Evolutionary conservation across 129 eudicot species (phyloP).

Genomic region (Flaveria bidentis): DNA sequence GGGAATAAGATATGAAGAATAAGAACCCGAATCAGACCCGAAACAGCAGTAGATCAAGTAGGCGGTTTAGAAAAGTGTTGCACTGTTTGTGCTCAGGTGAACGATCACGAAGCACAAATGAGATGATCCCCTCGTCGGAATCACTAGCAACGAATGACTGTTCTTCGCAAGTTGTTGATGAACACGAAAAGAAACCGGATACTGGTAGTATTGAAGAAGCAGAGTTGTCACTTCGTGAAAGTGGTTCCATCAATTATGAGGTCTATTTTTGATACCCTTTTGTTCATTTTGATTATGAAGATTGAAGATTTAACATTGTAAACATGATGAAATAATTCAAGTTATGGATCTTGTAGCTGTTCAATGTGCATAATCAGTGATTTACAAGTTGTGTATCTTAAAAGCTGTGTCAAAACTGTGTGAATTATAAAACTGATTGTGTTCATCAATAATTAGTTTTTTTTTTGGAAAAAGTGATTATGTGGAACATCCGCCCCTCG

Average conservation of each 20-base stretch:
- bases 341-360: neutral
- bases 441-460: neutral
- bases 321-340: conserved; percentile 10
- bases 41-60: conserved; percentile 24
- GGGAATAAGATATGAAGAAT: conserved; percentile 47
- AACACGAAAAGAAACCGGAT: conserved; percentile 55
- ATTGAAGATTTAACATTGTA: neutral
- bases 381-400: neutral
- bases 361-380: neutral
- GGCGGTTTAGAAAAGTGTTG: conserved; percentile 49
- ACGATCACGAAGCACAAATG: conserved; percentile 41
- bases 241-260: conserved; percentile 84
- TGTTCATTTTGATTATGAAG: neutral
- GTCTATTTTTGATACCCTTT: conserved; percentile 35
- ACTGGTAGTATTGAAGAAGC: conserved; percentile 91
- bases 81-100: conserved; percentile 69
- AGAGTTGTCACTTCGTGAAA: conserved; percentile 85
- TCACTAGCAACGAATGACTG: conserved; percentile 60
- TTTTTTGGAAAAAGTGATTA: neutral
- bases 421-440: neutral
- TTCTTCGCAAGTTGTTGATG: conserved; percentile 59
- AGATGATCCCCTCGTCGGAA: conserved; percentile 66
- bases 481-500: too few relatives aligned
- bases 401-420: neutral
- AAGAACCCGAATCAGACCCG: conserved; percentile 33